Evolutionary conservation across 2,329 filamentous ascomycete species (phyloP).

Genomic region (Colletotrichum euphorbiae): DNA sequence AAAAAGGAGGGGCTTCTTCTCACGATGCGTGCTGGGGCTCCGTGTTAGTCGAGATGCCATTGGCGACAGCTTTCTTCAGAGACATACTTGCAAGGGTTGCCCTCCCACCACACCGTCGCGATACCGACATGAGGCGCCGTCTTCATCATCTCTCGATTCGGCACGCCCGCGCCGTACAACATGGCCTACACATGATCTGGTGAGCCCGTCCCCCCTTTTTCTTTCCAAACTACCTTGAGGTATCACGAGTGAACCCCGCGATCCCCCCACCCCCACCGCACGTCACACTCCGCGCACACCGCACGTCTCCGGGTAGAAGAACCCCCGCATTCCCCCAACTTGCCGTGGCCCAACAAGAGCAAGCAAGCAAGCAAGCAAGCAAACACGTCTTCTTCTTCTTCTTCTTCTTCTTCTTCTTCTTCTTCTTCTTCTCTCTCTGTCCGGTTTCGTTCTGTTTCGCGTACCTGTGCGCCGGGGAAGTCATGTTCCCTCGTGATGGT

Average conservation of each 20-base stretch:
- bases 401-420: no score
- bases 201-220: conserved; percentile 16
- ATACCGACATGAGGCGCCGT: conserved; percentile 91
- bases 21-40: conserved; percentile 54
- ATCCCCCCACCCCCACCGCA: conserved; percentile 25
- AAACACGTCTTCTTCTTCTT: no score
- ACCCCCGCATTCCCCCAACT: conserved; percentile 36
- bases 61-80: neutral
- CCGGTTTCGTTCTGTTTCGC: conserved; percentile 25
- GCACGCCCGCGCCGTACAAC: conserved; percentile 93
- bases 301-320: neutral
- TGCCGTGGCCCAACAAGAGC: neutral
- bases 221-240: neutral
- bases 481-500: conserved; percentile 87
- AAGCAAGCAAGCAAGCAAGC: no score
- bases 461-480: conserved; percentile 88
- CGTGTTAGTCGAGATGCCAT: conserved; percentile 11
- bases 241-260: conserved; percentile 27
- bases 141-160: conserved; percentile 86
- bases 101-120: conserved; percentile 96
- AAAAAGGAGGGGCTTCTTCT: conserved; percentile 42
- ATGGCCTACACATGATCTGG: conserved; percentile 72
- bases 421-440: no score
- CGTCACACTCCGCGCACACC: conserved; percentile 15
- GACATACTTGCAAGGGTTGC: conserved; percentile 92